Evolutionary conservation across 2,329 filamentous ascomycete genomes (phyloP), one percentile per base, ranked within the genome.

Genomic region (Beauveria caledonica): DNA sequence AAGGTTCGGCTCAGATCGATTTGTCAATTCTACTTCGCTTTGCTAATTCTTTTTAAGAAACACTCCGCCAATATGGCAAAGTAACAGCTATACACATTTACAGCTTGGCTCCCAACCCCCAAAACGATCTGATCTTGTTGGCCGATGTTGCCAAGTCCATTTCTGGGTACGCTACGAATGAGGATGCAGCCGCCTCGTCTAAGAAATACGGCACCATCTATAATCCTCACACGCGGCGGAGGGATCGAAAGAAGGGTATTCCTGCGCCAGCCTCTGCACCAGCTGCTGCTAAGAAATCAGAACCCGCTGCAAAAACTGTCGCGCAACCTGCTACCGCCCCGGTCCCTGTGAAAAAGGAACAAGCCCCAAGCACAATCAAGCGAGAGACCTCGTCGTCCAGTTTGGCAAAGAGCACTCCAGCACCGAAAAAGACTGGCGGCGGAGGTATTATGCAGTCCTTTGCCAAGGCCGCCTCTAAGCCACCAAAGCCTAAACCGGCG

Each of bases 11-110:
- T 33, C 42, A 19, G 2, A 2, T 50, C 8, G 1, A 10, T 17
- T 33, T 2, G 11, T 36, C 4, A 36, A 36, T 2, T 44, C 23
- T 19, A 15, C 3, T 36, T 56, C 3, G 23, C 21, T 21, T 2
- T 8, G 27, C 48, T 60, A 52, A 64, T 58, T 6, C 1, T 15
- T 63, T 62, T 54, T 51, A 65, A 59, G 46, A 23, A 13, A 21
- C 83, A 1, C 84, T 91, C 61, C 76, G 79, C 15, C 80, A 83
- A 17, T 95, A 93, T 65, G 80, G 88, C 53, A 78, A 84, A n/a
- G 84, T 96, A 58, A 81, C 80, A 0, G 89, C 90, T 0, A 86
- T 96, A 62, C 91, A 97, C 67, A 77, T 97, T 48, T 97, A 97
- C 76, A 96, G 92, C 68, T 70, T 97, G 19, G 86, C 89, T 46